Evolutionary conservation across 768 basidiomycete genomes (phyloP), one percentile per base, ranked within the genome.

Genomic region (Russula griseocarnosa): DNA sequence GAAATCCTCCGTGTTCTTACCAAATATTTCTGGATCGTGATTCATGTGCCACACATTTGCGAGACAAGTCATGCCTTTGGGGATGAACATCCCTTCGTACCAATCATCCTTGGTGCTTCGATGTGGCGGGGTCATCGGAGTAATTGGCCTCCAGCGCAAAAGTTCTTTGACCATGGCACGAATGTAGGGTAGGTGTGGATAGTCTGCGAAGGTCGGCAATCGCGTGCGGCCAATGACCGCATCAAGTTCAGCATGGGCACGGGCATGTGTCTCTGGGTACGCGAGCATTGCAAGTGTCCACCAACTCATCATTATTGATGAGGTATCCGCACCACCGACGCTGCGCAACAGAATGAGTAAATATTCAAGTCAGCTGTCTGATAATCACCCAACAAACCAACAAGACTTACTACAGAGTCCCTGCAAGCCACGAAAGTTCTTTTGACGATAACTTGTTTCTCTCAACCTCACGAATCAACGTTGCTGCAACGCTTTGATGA

Each of bases 61-160:
- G 38, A 55, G 24, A 20, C 54, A 55, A 5, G 28, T 40, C 16
- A 38, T 10, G 36, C 24, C 54, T 30, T 55, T 55, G 1, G 54
- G 54, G 22, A 55, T 55, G 24, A 40, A 55, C 54, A 55, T 55
- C 38, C 54, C 54, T 26, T 55, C 22, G 54, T 55, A 55, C 38
- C 54, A 55, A 24, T 55, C 53, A 7, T 54, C 53, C 53, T 54
- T 22, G 1, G 22, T 54, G n/a, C 6, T 0, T 10, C 53, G 34
- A 36, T 54, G 53, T 8, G 38, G 14, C 10, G 5, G 4, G 34
- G 3, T 34, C 22, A 54, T 6, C 7, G 53, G 53, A 14, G 10
- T 34, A 13, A 24, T n/a, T 14, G 53, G 4, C 14, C 20, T 54
- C 53, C 53, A 54, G 13, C 53, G 53, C 8, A 54, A 14, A n/a